phyloP scores from a whole-genome alignment of 192 early-diverging fungal genomes.

The Rhizophagus sp. region DNA sequence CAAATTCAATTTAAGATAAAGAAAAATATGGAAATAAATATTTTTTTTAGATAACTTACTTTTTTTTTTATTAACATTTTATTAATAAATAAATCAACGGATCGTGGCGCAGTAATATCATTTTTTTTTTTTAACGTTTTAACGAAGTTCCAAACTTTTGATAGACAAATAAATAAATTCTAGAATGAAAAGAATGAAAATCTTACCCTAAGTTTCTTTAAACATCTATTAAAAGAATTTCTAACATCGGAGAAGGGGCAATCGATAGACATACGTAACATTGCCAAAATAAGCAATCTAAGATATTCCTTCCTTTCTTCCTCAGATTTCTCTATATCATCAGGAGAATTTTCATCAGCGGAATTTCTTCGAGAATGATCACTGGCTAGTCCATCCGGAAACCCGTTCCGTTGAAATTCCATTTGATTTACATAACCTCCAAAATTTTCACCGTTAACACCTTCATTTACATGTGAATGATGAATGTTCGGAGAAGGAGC shows the following conservation, averaged over 20 bases:
- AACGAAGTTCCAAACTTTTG: neutral
- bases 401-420: no score
- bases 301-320: neutral
- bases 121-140: neutral
- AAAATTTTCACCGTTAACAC: neutral
- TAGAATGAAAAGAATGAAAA: neutral
- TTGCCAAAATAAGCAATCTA: neutral
- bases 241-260: neutral
- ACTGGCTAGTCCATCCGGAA: neutral
- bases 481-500: neutral
- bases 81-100: neutral
- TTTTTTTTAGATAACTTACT: neutral
- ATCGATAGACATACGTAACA: constrained; percentile 5
- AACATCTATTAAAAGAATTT: neutral
- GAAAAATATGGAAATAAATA: neutral
- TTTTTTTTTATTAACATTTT: neutral
- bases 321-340: neutral
- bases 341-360: neutral
- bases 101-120: neutral
- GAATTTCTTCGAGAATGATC: neutral
- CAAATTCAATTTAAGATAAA: neutral
- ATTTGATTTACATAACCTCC: no score
- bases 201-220: neutral
- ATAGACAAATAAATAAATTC: neutral
- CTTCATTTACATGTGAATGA: neutral